Percentiles rank a stretch among this genome's conserved stretches.
Evolutionary conservation across 176 grass and related monocot genomes (phyloP).

Genomic region (Bromus sterilis): DNA sequence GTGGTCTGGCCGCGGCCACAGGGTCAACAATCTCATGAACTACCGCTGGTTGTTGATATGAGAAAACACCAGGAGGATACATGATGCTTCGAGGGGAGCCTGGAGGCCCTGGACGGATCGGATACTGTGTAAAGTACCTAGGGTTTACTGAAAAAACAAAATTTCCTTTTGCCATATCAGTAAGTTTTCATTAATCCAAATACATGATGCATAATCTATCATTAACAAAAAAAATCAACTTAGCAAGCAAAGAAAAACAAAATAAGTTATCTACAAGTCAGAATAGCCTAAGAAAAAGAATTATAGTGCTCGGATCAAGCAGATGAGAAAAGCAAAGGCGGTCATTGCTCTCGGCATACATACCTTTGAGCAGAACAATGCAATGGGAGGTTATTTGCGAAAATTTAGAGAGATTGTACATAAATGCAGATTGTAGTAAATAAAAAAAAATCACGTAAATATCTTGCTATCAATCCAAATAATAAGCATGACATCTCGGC

Average conservation of each 20-base stretch:
- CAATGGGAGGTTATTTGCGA: slow-evolving; percentile 20
- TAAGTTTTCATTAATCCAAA: slow-evolving; percentile 13
- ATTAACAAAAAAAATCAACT: not conserved
- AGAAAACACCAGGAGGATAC: slow-evolving; percentile 26
- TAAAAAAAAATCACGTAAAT: not conserved
- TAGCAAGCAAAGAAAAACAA: not conserved
- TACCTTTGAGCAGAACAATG: slow-evolving; percentile 14
- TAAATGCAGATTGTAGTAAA: slow-evolving; percentile 10
- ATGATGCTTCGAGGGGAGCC: slow-evolving; percentile 36
- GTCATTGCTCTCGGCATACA: not conserved
- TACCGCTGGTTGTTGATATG: slow-evolving; percentile 19
- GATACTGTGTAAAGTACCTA: not conserved
- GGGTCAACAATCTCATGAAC: slow-evolving; percentile 26
- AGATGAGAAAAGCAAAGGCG: slow-evolving; percentile 22
- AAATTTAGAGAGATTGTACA: slow-evolving; percentile 15
- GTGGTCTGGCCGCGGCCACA: slow-evolving; percentile 5
- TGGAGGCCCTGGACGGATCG: slow-evolving; percentile 10
- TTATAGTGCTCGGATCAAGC: slow-evolving; percentile 8
- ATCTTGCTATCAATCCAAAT: not conserved
- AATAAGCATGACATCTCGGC: not conserved
- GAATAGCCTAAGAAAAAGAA: not conserved
- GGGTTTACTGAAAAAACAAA: not conserved
- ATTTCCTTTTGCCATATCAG: slow-evolving; percentile 30
- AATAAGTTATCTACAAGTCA: not conserved
- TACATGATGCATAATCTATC: slow-evolving; percentile 6